Evolutionary conservation across 140 eudicot genomes (phyloP), one percentile per base, ranked within the genome.

Genomic region (Ambrosia hybrid): DNA sequence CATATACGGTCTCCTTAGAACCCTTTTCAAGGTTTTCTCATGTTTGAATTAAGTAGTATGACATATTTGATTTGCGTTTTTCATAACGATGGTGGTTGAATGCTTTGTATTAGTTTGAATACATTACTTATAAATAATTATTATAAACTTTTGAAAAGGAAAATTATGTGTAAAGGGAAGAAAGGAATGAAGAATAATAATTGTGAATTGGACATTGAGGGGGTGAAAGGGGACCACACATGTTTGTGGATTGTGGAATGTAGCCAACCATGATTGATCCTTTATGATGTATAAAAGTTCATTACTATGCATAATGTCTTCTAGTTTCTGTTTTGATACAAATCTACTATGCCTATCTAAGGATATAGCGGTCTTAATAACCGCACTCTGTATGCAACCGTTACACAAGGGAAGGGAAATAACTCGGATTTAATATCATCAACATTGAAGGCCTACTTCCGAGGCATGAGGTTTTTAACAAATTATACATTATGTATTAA

Each of bases 201-300:
- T 65, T 65, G 74, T 65, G 14, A 43, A 57, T 56, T 65, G 65
- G 82, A 72, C 82, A 78, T 51, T 10, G 58, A 51, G 71, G 67
- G 26, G 65, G 73, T 58, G 78, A 65, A 43, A 66, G 68, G 83
- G 69, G 83, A 66, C 83, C 78, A 79, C 73, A 58, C 61, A 68
- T 79, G 83, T 79, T 79, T 79, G 51, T 67, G 65, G 65, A 17
- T 79, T 79, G 60, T 66, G 60, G 75, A 79, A 73, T 51, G 75
- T 79, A 79, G 58, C 79, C 75, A 73, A 67, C 83, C 75, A 67
- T 73, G 83, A 79, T 79, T 73, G 71, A 79, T 57, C 75, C 70
- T 79, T 71, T 37, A 72, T 72, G 70, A 78, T 72, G 57, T 51
- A 33, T 36, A 55, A 56, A 79, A 36, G 75, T 48, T 73, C 36